These are phyloP conservation scores for Bauhinia variegata DNA, from an alignment of 306 rosid genomes.

Conservation along the genomic window DNA sequence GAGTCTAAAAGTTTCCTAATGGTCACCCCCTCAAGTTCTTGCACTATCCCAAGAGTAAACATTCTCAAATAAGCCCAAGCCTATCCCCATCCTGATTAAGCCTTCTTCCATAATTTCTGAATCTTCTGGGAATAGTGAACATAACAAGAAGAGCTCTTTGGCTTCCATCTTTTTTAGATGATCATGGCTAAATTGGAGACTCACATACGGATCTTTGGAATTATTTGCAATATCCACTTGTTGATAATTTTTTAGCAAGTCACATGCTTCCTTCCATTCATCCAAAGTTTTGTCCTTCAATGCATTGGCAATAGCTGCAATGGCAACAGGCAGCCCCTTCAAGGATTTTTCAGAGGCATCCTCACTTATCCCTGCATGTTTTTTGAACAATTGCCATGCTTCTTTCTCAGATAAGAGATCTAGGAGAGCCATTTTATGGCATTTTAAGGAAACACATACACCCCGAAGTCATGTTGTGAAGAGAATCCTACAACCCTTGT, in stretches of 20 bases:
- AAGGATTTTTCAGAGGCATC: fast-evolving
- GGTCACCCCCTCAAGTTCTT: background rate
- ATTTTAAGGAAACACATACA: background rate
- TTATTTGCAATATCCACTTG: background rate
- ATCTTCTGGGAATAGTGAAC: conserved; percentile 3
- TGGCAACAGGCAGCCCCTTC: background rate
- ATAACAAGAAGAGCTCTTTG: background rate
- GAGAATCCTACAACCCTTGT: background rate
- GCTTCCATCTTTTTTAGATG: background rate
- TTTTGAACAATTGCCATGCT: background rate
- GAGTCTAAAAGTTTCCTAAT: too few relatives aligned
- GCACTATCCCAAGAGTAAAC: too few relatives aligned
- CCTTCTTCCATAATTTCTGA: background rate
- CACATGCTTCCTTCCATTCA: background rate
- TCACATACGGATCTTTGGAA: background rate
- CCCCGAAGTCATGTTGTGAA: background rate
- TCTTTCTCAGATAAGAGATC: background rate
- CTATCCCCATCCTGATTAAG: fast-evolving
- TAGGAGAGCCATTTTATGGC: background rate
- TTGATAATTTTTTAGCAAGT: background rate
- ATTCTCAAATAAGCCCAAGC: background rate
- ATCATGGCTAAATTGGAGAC: background rate
- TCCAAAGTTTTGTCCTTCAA: background rate
- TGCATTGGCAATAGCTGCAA: background rate
- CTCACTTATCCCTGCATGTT: background rate